Base-by-base conservation (phyloP, 768 basidiomycete genomes). In the Macrolepiota dolichaula region DNA sequence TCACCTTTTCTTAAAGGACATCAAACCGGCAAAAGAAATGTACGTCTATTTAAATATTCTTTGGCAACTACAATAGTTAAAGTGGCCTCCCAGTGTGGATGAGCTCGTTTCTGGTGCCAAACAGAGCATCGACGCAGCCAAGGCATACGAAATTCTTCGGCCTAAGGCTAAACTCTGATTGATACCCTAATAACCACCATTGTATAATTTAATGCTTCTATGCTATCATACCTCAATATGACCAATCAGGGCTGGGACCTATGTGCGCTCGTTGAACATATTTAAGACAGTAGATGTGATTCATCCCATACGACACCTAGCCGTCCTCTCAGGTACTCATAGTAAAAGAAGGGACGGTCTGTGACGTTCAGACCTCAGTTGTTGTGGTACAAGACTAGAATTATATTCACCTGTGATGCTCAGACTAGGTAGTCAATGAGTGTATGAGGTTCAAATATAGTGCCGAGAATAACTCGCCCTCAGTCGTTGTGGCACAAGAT, bases 1-100 rank as follows among this genome's bases (percentile, higher is more conserved):
- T 86, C 22, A 87, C 91, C 63, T 4, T 44, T 51, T 65, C 32
- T 84, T 27, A n/a, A 6, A 61, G 59, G 90, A 93, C 47, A 85
- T 96, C 69, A 89, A 91, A 69, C 87, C 92, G 1, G 94, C 94
- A 4, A 90, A 88, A 71, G 83, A 84, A 61, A 96, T 96, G 89
- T 91, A 66, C 71, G 86, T 75, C n/a, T n/a, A 24, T 42, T 19
- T 58, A 36, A 7, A 66, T 52, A 56, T 59, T 38, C 10, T 5
- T 4, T 52, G 27, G 47, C 70, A n/a, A 67, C 57, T 25, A 62
- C 6, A 17, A 27, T 37, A 64, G 37, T 62, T 29, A 42, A n/a
- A 24, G 40, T 27, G 17, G 49, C 44, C 25, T 24, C 35, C 4
- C 47, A 91, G 89, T 71, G 85, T 96, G 53, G 93, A 96, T 55